These are phyloP conservation scores for Cutaneotrichosporon sp. DNA, from an alignment of 1,284 basidiomycete genomes.

Conservation along the genomic window DNA sequence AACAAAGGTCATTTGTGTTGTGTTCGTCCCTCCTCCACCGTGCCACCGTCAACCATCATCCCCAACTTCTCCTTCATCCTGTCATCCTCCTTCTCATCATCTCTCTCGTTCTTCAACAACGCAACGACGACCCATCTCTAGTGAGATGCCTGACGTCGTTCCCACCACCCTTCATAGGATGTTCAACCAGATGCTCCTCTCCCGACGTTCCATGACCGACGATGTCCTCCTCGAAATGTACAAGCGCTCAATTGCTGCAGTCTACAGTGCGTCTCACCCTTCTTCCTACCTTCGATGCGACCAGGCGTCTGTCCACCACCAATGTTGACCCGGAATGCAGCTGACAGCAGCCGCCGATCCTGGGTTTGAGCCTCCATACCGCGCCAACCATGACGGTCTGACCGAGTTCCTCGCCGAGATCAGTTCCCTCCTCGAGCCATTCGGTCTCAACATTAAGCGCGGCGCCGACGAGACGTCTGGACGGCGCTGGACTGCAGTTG, in stretches of 20 bases:
- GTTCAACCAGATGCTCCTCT: slow-evolving; percentile 41
- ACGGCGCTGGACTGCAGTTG: slow-evolving; percentile 28
- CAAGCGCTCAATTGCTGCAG: slow-evolving; percentile 31
- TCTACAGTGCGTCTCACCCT: slow-evolving; percentile 20
- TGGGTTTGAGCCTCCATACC: slow-evolving; percentile 25
- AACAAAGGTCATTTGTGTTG: background rate
- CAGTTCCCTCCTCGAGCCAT: slow-evolving; percentile 26
- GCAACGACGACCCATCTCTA: no score
- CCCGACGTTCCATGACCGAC: slow-evolving; percentile 34
- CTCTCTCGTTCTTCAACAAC: background rate
- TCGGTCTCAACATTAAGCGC: slow-evolving; percentile 31
- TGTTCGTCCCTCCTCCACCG: no score
- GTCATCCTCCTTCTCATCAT: background rate
- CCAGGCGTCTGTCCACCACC: no score
- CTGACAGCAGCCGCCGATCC: slow-evolving; percentile 24
- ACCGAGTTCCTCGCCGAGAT: slow-evolving; percentile 31
- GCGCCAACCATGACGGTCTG: slow-evolving; percentile 22
- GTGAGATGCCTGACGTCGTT: slow-evolving; percentile 1
- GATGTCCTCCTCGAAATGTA: slow-evolving; percentile 40
- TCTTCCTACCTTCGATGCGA: background rate
- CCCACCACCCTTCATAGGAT: slow-evolving; percentile 40
- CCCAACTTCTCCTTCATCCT: no score
- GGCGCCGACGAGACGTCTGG: slow-evolving; percentile 35
- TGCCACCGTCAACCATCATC: no score
- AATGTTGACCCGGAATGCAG: no score